Evolutionary conservation across 768 basidiomycete genomes (phyloP).

Genomic region (Tricholoma bakamatsutake): DNA sequence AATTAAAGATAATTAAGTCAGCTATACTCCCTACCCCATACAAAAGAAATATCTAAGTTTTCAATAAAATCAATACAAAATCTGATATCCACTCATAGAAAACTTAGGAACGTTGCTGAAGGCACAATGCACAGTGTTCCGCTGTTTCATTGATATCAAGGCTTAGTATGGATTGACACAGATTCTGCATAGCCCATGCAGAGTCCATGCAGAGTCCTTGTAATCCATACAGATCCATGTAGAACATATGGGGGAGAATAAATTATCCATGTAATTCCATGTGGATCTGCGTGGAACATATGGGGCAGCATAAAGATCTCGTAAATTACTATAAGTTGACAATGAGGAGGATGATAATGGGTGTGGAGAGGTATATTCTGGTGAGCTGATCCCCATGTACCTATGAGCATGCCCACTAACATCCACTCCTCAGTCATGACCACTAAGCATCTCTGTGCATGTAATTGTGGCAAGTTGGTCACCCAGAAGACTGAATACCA

Average conservation of each 20-base stretch:
- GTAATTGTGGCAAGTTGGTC: background rate
- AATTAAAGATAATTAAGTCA: no score
- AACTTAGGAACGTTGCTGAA: background rate
- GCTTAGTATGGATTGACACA: no score
- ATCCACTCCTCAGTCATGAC: background rate
- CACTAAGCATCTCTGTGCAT: background rate
- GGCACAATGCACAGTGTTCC: background rate
- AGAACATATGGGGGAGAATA: no score
- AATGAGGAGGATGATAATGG: background rate
- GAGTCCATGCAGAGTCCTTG: no score
- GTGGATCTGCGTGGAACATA: no score
- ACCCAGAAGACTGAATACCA: background rate
- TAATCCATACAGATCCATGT: no score
- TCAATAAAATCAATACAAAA: background rate
- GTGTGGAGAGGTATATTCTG: background rate
- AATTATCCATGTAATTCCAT: no score
- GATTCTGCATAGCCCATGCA: no score
- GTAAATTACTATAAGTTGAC: no score
- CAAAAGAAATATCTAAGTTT: background rate
- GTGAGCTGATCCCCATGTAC: background rate
- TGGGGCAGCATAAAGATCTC: no score
- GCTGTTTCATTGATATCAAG: background rate
- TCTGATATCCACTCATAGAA: background rate
- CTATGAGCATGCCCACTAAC: background rate
- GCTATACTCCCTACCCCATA: no score